Base-by-base conservation (phyloP, 2,329 filamentous ascomycete species). In the Penicillium expansum region DNA sequence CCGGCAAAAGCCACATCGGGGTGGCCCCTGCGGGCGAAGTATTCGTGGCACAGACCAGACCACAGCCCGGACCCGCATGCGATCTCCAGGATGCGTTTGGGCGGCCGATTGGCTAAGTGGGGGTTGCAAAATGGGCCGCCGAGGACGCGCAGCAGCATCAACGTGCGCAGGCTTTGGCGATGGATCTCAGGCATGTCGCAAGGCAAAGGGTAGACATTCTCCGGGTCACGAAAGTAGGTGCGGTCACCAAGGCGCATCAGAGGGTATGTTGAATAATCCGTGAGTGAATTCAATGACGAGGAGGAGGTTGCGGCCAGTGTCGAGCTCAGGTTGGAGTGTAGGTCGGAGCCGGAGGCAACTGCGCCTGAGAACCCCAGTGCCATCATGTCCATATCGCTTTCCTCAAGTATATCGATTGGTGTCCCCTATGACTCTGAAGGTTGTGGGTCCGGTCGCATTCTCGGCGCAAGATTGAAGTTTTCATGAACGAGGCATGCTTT, bases 21-120 rank as follows among this genome's bases (percentile, higher is more conserved):
- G 68, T 89, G 82, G 14, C 91, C 91, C 54, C 83, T 80, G 48
- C 84, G 82, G 55, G 83, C 81, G 69, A 92, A 91, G 74, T 90
- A 89, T 35, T 90, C 85, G 72, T 96, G 89, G 72, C 91, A 95
- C 79, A 91, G 86, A 32, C 90, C 88, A 65, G 90, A 92, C 92
- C 92, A 97, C 70, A 95, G 90, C 24, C 86, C 93, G 20, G 89
- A 89, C 18, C 92, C 92, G 73, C 93, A 97, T 30, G 87, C 92
- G 33, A 97, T 76, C 69, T 97, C 93, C 24, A 97, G 81, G 29
- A 97, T 88, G 62, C 86, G 87, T 66, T 82, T 82, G 0, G 92
- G 92, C 20, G 90, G 86, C 45, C 85, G 84, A 61, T 84, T 81
- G 42, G 81, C 77, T 52, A 91, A 82, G 30, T 80, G 79, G 1